Evolutionary conservation across 2,329 filamentous ascomycete species (phyloP).

Genomic region (Knufia fluminis): DNA sequence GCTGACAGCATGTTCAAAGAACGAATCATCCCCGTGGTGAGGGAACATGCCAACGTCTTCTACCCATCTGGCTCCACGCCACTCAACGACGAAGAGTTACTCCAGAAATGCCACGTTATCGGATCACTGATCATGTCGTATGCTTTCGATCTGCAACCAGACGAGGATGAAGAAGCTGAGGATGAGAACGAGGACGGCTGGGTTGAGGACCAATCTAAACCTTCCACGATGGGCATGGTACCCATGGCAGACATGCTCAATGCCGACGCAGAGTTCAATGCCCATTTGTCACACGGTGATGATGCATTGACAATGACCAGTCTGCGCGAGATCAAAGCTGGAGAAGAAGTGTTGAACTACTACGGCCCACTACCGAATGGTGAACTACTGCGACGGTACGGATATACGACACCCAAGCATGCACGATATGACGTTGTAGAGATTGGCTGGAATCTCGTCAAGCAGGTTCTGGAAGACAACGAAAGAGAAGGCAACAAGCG

Average conservation of each 20-base stretch:
- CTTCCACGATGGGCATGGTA: slow-evolving; percentile 51
- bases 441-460: slow-evolving; percentile 54
- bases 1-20: slow-evolving; percentile 62
- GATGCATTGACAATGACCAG: slow-evolving; percentile 59
- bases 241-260: slow-evolving; percentile 86
- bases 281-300: slow-evolving; percentile 53
- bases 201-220: slow-evolving; percentile 26
- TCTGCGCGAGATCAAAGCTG: slow-evolving; percentile 56
- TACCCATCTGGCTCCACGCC: slow-evolving; percentile 27
- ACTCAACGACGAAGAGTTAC: slow-evolving; percentile 34
- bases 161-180: slow-evolving; percentile 13
- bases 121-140: slow-evolving; percentile 88
- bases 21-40: slow-evolving; percentile 47
- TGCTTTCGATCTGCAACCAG: slow-evolving; percentile 63
- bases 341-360: slow-evolving; percentile 78
- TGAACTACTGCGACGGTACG: slow-evolving; percentile 74
- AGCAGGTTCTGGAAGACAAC: slow-evolving; percentile 31
- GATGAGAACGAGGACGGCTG: slow-evolving; percentile 46
- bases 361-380: slow-evolving; percentile 77
- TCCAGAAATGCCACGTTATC: slow-evolving; percentile 63
- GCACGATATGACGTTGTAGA: slow-evolving; percentile 75
- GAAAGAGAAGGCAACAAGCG: slow-evolving; percentile 28
- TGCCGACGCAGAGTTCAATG: slow-evolving; percentile 60
- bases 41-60: slow-evolving; percentile 34
- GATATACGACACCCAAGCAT: slow-evolving; percentile 75